phyloP scores from a whole-genome alignment of 257 asterid species.

The Solanum tarapatanum region DNA sequence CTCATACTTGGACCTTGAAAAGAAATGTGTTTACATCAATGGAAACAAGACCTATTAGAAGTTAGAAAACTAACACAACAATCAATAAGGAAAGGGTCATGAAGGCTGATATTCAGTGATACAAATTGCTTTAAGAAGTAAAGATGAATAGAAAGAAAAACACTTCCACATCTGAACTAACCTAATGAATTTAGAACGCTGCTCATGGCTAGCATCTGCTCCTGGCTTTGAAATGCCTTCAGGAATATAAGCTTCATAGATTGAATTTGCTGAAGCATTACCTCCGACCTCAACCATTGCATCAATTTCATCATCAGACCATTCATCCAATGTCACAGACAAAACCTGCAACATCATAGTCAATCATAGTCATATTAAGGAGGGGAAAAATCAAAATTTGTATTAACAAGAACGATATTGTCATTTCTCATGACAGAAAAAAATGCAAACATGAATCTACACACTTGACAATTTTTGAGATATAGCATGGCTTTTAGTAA shows the following conservation, averaged over 20 bases:
- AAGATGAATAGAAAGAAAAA: neutral
- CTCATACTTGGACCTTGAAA: slow-evolving; percentile 78
- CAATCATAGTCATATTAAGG: neutral
- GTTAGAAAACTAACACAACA: neutral
- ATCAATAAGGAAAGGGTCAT: neutral
- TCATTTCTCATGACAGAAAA: neutral
- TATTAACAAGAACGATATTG: neutral
- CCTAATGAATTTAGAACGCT: slow-evolving; percentile 79
- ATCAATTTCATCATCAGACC: slow-evolving; percentile 90
- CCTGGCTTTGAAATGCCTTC: slow-evolving; percentile 77
- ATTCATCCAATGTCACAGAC: slow-evolving; percentile 94
- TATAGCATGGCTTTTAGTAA: neutral
- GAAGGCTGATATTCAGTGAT: neutral
- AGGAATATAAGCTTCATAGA: slow-evolving; percentile 91
- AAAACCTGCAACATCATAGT: slow-evolving; percentile 49
- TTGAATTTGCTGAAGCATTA: slow-evolving; percentile 91
- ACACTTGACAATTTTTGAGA: neutral
- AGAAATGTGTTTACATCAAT: slow-evolving; percentile 3
- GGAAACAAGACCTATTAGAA: neutral
- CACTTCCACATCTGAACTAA: slow-evolving; percentile 7
- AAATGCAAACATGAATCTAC: neutral
- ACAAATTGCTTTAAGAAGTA: neutral
- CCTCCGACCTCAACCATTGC: slow-evolving; percentile 95
- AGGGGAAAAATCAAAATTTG: neutral
- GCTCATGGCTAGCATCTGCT: slow-evolving; percentile 68